A percentile compares a stretch with the other conserved stretches of the same genome.
These are phyloP conservation scores for Paecilomyces fulvus DNA, from an alignment of 2,329 filamentous ascomycete genomes.

Conservation along the genomic window DNA sequence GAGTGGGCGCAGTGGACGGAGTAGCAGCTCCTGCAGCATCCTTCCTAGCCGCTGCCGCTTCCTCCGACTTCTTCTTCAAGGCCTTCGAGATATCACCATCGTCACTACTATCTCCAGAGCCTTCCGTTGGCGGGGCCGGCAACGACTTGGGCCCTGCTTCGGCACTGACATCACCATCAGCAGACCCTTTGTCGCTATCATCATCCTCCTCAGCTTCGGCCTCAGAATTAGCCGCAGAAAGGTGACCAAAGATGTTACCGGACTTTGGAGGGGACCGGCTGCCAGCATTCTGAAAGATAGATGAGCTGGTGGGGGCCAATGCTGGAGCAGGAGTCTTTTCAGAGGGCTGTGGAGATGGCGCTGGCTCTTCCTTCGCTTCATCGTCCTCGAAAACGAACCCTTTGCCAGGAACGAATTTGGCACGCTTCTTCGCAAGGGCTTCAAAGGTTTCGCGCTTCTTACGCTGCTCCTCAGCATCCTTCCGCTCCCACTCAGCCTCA, in stretches of 20 bases:
- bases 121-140: slow-evolving; percentile 3
- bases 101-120: slow-evolving; percentile 13
- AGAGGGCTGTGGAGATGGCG: neutral
- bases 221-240: slow-evolving; percentile 21
- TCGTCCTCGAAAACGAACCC: slow-evolving; percentile 24
- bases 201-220: slow-evolving; percentile 14
- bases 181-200: slow-evolving; percentile 10
- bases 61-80: slow-evolving; percentile 13
- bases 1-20: slow-evolving; percentile 6
- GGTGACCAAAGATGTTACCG: slow-evolving; percentile 30
- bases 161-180: slow-evolving; percentile 6
- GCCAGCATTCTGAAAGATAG: slow-evolving; percentile 20
- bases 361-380: slow-evolving; percentile 10
- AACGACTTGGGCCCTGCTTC: slow-evolving; percentile 5
- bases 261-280: slow-evolving; percentile 18
- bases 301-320: slow-evolving; percentile 9
- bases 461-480: slow-evolving; percentile 37
- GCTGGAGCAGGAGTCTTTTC: slow-evolving; percentile 11
- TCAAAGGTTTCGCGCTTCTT: slow-evolving; percentile 37
- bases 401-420: slow-evolving; percentile 23
- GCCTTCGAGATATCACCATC: slow-evolving; percentile 15
- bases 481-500: slow-evolving; percentile 40
- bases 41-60: slow-evolving; percentile 7
- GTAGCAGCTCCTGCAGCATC: slow-evolving; percentile 8
- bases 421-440: slow-evolving; percentile 24